phyloP scores from a whole-genome alignment of 2,329 filamentous ascomycete genomes.

The Cylindrodendrum hubeiense region DNA sequence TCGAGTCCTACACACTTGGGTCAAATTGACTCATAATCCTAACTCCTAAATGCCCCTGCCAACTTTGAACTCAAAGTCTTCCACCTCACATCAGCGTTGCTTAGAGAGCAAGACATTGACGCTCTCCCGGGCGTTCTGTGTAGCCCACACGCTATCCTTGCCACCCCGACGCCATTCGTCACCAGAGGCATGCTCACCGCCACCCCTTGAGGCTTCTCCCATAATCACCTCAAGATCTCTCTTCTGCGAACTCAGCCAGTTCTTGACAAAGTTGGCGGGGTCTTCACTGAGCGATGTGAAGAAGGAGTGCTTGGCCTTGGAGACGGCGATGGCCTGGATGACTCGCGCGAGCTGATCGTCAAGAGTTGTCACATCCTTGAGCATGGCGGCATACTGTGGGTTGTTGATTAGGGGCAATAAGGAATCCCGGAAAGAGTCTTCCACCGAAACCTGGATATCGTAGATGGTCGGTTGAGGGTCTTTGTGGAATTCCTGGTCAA shows the following conservation, averaged over 20 bases:
- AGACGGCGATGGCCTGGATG: conserved; percentile 84
- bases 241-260: conserved; percentile 93
- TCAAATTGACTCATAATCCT: conserved; percentile 36
- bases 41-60: conserved; percentile 33
- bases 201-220: conserved; percentile 80
- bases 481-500: conserved; percentile 86
- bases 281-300: conserved; percentile 83
- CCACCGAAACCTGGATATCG: conserved; percentile 86
- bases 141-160: conserved; percentile 66
- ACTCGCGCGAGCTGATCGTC: conserved; percentile 90
- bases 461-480: conserved; percentile 85
- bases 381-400: conserved; percentile 75
- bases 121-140: conserved; percentile 71
- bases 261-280: conserved; percentile 84
- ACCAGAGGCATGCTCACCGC: conserved; percentile 65
- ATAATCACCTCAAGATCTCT: conserved; percentile 89
- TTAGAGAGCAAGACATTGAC: conserved; percentile 71
- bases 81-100: conserved; percentile 52
- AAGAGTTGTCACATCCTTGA: conserved; percentile 80
- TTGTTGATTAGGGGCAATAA: conserved; percentile 76
- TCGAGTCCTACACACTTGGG: conserved; percentile 32
- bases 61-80: conserved; percentile 7
- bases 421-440: conserved; percentile 81
- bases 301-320: conserved; percentile 92
- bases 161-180: conserved; percentile 79